These are phyloP conservation scores for Sequoia sempervirens DNA, from an alignment of 75 land plant genomes.

Conservation along the genomic window DNA sequence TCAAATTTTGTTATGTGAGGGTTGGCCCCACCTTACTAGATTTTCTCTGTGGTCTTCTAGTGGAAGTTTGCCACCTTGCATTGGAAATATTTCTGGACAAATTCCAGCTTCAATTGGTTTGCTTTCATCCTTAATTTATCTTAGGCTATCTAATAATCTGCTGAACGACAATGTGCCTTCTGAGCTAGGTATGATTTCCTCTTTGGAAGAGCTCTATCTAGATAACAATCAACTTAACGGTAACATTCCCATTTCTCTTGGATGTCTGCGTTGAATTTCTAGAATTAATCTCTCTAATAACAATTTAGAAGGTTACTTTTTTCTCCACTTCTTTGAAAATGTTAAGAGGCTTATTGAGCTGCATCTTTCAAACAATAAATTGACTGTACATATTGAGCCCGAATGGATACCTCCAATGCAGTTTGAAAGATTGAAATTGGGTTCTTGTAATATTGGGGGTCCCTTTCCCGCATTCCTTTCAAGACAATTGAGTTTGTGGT, in stretches of 20 bases:
- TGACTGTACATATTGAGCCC: neutral
- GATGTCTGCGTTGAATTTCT: neutral
- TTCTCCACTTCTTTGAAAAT: neutral
- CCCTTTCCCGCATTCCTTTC: neutral
- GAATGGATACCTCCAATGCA: too few species aligned
- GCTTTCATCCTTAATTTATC: neutral
- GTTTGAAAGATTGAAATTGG: too few species aligned
- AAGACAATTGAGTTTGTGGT: neutral
- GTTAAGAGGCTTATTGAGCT: neutral
- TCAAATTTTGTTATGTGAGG: too few species aligned
- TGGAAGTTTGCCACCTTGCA: neutral
- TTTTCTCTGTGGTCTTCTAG: neutral
- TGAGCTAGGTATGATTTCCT: neutral
- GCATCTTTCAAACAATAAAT: neutral
- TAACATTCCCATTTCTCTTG: neutral
- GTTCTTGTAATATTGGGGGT: neutral
- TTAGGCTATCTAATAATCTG: neutral
- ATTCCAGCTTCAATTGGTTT: neutral
- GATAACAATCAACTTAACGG: neutral
- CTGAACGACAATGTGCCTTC: neutral
- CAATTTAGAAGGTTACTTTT: neutral
- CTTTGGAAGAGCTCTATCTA: neutral
- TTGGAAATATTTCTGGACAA: neutral
- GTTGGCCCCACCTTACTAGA: neutral
- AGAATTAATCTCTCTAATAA: neutral